Conservation (phyloP, 2,329 filamentous ascomycete genomes). For the Chrysosphaeria jannelii region DNA sequence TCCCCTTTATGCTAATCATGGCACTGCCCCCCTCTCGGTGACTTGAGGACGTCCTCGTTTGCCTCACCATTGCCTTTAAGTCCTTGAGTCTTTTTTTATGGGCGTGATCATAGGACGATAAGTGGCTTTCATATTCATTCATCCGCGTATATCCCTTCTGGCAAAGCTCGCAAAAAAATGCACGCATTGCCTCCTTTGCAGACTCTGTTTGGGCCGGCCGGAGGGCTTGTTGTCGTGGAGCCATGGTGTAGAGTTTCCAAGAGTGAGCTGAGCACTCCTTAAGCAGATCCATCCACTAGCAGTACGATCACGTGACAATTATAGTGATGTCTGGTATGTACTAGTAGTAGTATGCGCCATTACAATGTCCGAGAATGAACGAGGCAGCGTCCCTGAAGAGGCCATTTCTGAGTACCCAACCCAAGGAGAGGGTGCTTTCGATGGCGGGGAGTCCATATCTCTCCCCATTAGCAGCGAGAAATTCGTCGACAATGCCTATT, state of each 20-base stretch:
- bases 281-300: too few species aligned
- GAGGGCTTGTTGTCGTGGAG: slow-evolving; percentile 25
- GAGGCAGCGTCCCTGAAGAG: too few species aligned
- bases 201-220: slow-evolving; percentile 26
- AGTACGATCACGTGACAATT: too few species aligned
- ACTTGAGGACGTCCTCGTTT: slow-evolving; percentile 33
- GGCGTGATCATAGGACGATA: slow-evolving; percentile 80
- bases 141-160: slow-evolving; percentile 83
- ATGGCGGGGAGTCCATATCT: too few species aligned
- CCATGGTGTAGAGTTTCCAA: too few species aligned
- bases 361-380: too few species aligned
- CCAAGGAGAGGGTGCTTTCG: too few species aligned
- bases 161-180: slow-evolving; percentile 69
- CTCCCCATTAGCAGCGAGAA: too few species aligned
- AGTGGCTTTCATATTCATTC: slow-evolving; percentile 88
- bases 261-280: too few species aligned
- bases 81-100: slow-evolving; percentile 76
- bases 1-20: slow-evolving; percentile 34
- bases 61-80: slow-evolving; percentile 58
- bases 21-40: slow-evolving; percentile 40
- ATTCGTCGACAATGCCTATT: slow-evolving; percentile 25
- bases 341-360: too few species aligned
- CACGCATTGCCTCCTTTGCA: slow-evolving; percentile 46
- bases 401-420: too few species aligned
- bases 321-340: too few species aligned